Conservation (phyloP, 2,329 filamentous ascomycete genomes). For the Trichoderma gracile region DNA sequence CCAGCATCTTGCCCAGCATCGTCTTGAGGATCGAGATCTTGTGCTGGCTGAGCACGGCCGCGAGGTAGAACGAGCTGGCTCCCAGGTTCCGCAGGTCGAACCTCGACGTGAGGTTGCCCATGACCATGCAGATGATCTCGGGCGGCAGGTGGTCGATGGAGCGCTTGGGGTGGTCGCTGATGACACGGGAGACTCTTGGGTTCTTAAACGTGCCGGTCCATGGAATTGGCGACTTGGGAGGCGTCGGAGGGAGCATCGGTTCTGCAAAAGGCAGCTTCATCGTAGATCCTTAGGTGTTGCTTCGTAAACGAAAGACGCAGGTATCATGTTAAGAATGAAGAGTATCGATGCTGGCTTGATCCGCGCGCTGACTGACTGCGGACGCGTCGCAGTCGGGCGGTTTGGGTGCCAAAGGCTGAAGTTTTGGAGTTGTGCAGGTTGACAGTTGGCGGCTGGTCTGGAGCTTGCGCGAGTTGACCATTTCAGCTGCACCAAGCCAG, state of each 20-base stretch:
- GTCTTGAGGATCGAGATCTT: conserved; percentile 9
- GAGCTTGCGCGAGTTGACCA: not conserved
- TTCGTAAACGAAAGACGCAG: conserved; percentile 4
- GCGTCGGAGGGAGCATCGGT: not conserved
- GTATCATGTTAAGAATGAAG: conserved; percentile 5
- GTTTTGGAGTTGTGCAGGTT: not conserved
- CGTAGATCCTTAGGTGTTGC: not conserved
- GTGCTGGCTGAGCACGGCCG: conserved; percentile 1
- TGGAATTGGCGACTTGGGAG: not conserved
- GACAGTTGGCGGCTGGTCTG: not conserved
- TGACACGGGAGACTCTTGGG: no score
- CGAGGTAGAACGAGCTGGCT: not conserved
- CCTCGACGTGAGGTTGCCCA: not conserved
- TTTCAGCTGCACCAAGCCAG: not conserved
- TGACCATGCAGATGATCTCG: not conserved
- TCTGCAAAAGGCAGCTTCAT: not conserved
- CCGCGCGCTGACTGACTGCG: not conserved
- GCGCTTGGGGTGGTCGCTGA: not conserved
- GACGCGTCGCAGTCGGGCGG: not conserved
- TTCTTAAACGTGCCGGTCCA: not conserved
- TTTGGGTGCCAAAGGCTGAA: not conserved
- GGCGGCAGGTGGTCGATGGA: not conserved
- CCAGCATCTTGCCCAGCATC: not conserved
- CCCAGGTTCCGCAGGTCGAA: conserved; percentile 1
- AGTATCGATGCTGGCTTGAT: conserved; percentile 9